Conservation (phyloP, 768 basidiomycete species). For the Leucosporidium scottii region DNA sequence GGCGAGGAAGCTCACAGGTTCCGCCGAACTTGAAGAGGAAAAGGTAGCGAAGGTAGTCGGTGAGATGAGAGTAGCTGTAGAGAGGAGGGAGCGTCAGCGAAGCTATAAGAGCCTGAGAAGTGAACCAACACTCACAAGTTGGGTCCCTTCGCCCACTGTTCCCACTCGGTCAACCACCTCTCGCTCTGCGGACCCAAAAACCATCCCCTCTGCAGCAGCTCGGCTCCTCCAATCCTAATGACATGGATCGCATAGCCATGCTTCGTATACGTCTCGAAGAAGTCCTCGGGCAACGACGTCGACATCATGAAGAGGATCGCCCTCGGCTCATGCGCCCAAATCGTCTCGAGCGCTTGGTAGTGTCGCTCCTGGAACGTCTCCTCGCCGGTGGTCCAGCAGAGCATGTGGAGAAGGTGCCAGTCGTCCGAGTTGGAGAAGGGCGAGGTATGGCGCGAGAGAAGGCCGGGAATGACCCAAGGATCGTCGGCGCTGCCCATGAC, state of each 20-base stretch:
- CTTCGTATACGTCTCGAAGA: conserved; percentile 14
- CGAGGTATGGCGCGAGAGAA: conserved; percentile 21
- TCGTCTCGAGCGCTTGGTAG: conserved; percentile 27
- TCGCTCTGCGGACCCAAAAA: conserved; percentile 22
- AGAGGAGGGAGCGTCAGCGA: background rate
- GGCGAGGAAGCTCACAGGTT: conserved; percentile 13
- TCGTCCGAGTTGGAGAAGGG: conserved; percentile 15
- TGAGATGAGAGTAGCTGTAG: conserved; percentile 23
- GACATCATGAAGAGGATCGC: conserved; percentile 26
- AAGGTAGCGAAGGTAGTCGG: conserved; percentile 29
- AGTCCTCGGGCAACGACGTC: conserved; percentile 21
- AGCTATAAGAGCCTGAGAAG: too few relatives aligned
- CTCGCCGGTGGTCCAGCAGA: conserved; percentile 16
- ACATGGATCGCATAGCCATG: conserved; percentile 27
- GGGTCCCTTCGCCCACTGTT: conserved; percentile 18
- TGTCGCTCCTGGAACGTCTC: conserved; percentile 26
- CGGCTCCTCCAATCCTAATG: conserved; percentile 17
- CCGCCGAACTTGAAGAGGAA: conserved; percentile 31
- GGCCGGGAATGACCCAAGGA: conserved; percentile 30
- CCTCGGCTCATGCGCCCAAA: conserved; percentile 27
- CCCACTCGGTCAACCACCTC: conserved; percentile 28
- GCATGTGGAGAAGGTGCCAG: conserved; percentile 29
- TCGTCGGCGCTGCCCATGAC: conserved; percentile 22
- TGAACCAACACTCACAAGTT: conserved; percentile 32
- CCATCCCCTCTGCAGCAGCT: conserved; percentile 23